phyloP scores from a whole-genome alignment of 179 eudicot species.

The Nepenthes alata region DNA sequence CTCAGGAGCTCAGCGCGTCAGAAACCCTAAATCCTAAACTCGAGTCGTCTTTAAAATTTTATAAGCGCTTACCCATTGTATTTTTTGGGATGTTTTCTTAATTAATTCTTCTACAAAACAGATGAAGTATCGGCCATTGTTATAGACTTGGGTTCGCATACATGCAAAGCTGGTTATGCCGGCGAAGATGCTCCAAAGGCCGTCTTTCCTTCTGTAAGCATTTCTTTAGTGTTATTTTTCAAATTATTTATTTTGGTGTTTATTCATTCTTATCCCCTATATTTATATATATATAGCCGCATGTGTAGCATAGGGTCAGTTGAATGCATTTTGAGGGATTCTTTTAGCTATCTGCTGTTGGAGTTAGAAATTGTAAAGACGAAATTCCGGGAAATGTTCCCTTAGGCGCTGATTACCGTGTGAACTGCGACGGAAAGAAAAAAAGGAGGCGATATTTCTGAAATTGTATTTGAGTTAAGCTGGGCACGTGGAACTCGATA shows the following conservation, averaged over 20 bases:
- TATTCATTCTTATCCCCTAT: neutral
- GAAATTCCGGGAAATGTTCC: too few relatives aligned
- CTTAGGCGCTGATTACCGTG: too few relatives aligned
- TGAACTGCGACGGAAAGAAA: too few relatives aligned
- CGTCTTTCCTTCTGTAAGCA: constrained; percentile 79
- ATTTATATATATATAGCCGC: too few relatives aligned
- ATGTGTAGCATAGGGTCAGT: too few relatives aligned
- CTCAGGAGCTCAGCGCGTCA: neutral
- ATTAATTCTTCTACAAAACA: constrained; percentile 13
- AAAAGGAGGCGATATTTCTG: too few relatives aligned
- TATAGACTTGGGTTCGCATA: constrained; percentile 78
- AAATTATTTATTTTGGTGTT: neutral
- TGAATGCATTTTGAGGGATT: too few relatives aligned
- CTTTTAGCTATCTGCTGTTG: too few relatives aligned
- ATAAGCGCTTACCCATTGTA: neutral
- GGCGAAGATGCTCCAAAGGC: constrained; percentile 99
- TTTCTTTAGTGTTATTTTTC: neutral
- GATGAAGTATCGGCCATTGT: constrained; percentile 97
- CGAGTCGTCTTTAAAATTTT: neutral
- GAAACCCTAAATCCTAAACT: neutral
- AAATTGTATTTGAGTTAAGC: neutral
- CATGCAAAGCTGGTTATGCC: constrained; percentile 94
- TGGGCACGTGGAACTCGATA: neutral
- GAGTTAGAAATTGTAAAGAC: too few relatives aligned
- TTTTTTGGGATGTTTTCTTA: neutral